Conservation (phyloP, 1,284 basidiomycete species). For the Ustilago curta region DNA sequence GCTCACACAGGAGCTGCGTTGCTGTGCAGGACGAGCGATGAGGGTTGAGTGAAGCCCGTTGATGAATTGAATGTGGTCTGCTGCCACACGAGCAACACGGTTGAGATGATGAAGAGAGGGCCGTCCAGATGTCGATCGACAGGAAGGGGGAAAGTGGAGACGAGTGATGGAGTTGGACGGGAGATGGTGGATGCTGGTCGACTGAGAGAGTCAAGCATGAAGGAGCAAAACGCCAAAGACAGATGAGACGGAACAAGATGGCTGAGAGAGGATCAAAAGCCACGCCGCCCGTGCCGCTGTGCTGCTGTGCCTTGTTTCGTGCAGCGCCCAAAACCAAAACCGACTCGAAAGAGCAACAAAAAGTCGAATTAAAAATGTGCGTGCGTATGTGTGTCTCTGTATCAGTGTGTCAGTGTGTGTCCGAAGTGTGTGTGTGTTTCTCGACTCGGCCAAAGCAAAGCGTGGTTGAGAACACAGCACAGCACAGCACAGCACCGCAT, state of each 20-base stretch:
- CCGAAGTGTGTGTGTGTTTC: no score
- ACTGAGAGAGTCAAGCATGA: background rate
- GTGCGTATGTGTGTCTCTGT: background rate
- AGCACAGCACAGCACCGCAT: no score
- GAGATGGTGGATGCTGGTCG: background rate
- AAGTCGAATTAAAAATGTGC: background rate
- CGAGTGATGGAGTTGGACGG: background rate
- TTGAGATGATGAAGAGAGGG: background rate
- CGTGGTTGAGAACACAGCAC: no score
- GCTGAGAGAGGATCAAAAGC: background rate
- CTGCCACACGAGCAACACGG: background rate
- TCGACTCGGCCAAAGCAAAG: no score
- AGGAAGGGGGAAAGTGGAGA: background rate
- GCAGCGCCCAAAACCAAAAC: background rate
- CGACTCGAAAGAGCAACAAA: background rate
- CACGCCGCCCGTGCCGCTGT: constrained; percentile 11
- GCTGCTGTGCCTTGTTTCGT: constrained; percentile 7
- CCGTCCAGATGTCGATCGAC: constrained; percentile 1
- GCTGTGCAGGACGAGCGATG: no score
- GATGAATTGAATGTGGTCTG: background rate
- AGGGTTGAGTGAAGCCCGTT: no score
- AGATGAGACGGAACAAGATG: background rate
- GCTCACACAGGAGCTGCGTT: no score
- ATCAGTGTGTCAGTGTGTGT: no score
- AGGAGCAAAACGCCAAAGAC: constrained; percentile 2